These are phyloP conservation scores for Ustilago vetiveriae DNA, from an alignment of 1,284 basidiomycete species.

Conservation along the genomic window DNA sequence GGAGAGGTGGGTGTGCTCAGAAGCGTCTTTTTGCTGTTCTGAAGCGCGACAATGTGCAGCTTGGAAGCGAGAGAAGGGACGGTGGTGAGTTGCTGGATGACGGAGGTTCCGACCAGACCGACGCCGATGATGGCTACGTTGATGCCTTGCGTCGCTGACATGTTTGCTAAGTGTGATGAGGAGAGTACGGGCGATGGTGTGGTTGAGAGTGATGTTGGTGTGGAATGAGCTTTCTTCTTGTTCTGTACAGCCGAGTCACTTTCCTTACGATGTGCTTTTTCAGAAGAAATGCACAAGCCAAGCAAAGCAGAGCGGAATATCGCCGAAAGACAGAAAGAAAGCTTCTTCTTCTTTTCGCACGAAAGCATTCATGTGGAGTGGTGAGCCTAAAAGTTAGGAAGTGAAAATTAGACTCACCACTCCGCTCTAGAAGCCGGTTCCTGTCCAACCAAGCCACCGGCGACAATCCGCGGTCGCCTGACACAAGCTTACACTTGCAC, in stretches of 20 bases:
- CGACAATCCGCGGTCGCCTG: slow-evolving; percentile 24
- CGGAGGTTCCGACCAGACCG: slow-evolving; percentile 64
- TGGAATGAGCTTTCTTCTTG: background rate
- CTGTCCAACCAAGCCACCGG: background rate
- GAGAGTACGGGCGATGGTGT: background rate
- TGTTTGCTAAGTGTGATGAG: slow-evolving; percentile 3
- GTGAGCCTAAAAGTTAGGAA: too few relatives aligned
- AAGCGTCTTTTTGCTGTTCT: slow-evolving; percentile 65
- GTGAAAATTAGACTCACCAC: too few relatives aligned
- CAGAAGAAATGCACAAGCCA: slow-evolving; percentile 20
- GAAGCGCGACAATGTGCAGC: slow-evolving; percentile 59
- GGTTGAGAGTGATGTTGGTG: background rate
- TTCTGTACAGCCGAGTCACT: slow-evolving; percentile 20
- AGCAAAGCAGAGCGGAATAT: slow-evolving; percentile 7
- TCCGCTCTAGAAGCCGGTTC: slow-evolving; percentile 27
- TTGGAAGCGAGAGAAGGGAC: slow-evolving; percentile 43
- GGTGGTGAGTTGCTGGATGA: slow-evolving; percentile 61
- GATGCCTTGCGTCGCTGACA: slow-evolving; percentile 48
- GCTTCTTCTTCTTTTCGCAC: slow-evolving; percentile 32
- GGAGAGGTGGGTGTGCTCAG: slow-evolving; percentile 42
- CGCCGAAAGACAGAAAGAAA: slow-evolving; percentile 9
- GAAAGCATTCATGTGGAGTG: slow-evolving; percentile 26
- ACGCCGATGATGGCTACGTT: slow-evolving; percentile 64
- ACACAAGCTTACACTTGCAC: slow-evolving; percentile 7
- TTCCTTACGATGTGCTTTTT: slow-evolving; percentile 20